phyloP scores from a whole-genome alignment of 2,329 filamentous ascomycete species.

The Colletotrichum salicis region DNA sequence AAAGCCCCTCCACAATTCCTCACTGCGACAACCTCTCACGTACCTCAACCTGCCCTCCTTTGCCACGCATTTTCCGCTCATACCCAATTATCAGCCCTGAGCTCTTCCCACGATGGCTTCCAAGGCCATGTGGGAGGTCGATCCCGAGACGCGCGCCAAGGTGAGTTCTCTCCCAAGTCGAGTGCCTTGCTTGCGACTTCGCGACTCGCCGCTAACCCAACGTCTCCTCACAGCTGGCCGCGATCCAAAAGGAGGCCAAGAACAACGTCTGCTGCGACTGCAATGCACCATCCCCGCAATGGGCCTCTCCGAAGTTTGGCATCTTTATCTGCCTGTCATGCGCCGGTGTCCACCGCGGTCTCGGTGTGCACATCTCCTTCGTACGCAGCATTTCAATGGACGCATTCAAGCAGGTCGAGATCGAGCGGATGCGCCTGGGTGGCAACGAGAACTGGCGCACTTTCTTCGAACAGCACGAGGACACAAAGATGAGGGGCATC shows the following conservation, averaged over 20 bases:
- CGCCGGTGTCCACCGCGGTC: conserved; percentile 91
- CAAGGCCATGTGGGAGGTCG: conserved; percentile 97
- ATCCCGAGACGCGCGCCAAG: conserved; percentile 96
- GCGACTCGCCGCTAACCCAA: conserved; percentile 20
- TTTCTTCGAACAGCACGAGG: conserved; percentile 82
- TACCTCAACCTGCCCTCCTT: background rate
- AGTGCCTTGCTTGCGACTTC: conserved; percentile 12
- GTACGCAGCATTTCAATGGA: conserved; percentile 99
- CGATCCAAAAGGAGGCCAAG: conserved; percentile 88
- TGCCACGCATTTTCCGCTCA: conserved; percentile 2
- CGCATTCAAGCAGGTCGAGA: conserved; percentile 92
- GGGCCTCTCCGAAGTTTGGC: conserved; percentile 96
- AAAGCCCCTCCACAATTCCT: conserved; percentile 33
- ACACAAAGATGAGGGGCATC: conserved; percentile 73
- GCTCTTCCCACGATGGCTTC: conserved; percentile 63
- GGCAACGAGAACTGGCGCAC: conserved; percentile 88
- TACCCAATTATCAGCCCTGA: background rate
- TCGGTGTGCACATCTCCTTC: conserved; percentile 98
- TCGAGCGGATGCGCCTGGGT: conserved; percentile 91
- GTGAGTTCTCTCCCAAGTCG: conserved; percentile 57
- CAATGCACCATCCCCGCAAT: conserved; percentile 94
- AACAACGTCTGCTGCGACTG: conserved; percentile 97
- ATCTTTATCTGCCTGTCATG: conserved; percentile 98
- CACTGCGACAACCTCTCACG: conserved; percentile 26
- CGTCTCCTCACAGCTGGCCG: conserved; percentile 72